Evolutionary conservation across 306 rosid genomes (phyloP), one percentile per base, ranked within the genome.

Genomic region (Vigna unguiculata): DNA sequence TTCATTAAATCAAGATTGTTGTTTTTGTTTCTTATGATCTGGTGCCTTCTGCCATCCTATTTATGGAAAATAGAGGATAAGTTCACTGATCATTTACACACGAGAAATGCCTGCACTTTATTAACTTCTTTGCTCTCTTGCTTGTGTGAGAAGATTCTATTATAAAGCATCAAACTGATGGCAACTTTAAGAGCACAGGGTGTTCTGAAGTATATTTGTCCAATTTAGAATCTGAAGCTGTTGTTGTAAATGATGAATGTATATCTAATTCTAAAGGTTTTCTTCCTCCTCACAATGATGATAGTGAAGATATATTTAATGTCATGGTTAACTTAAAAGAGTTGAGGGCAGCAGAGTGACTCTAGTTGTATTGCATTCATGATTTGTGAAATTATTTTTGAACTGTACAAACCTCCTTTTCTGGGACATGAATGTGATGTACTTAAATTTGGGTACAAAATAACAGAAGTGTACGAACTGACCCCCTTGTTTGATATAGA

Each of bases 231-330:
- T 75, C 91, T 41, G 90, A 87, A 79, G 83, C 51, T 17, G 77
- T 30, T 36, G 82, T 34, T 76, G 78, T 66, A 64, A 91, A 91
- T 84, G 90, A 85, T 57, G 88, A 83, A 68, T 65, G 80, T 62
- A 40, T 76, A 38, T 78, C 97, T 54, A 82, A 79, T 78, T 77
- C 77, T 17, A 80, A 85, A 80, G 96, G 98, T 89, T 80, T 53
- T 59, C 65, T 64, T 75, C 58, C 55, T 67, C 40, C 55, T 62
- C 21, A 67, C 54, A 64, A 21, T 52, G 49, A 53, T 38, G 51
- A 17, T 22, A 40, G 49, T 36, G 49, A 63, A 20, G 47, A 59
- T 19, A 13, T 78, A 0, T 53, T 67, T 47, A 10, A 15, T 6
- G 24, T 55, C 28, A 59, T 75, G 9, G 19, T 69, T 10, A 24